Conservation (phyloP, 441 rosid species). For the Manihot esculenta region DNA sequence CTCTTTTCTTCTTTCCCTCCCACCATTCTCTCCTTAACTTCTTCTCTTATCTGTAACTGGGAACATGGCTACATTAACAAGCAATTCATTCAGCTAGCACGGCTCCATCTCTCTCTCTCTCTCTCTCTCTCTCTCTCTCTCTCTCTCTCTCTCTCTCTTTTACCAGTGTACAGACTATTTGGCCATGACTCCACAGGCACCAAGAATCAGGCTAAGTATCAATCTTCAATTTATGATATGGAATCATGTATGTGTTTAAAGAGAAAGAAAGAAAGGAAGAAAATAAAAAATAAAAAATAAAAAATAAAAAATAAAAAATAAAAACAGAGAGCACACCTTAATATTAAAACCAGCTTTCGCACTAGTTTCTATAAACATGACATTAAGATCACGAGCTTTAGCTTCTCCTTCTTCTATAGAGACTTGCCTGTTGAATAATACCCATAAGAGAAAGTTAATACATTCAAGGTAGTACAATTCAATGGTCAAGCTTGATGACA, state of each 20-base stretch:
- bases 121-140: not conserved
- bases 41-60: too few relatives aligned
- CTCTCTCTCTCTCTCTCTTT: not conserved
- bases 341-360: conserved; percentile 66
- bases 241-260: not conserved
- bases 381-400: conserved; percentile 53
- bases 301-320: too few relatives aligned
- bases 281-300: too few relatives aligned
- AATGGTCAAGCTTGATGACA: too few relatives aligned
- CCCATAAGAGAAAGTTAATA: not conserved
- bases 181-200: not conserved
- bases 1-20: too few relatives aligned
- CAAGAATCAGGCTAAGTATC: not conserved
- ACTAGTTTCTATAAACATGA: conserved; percentile 67
- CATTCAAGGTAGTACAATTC: not conserved
- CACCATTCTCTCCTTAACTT: too few relatives aligned
- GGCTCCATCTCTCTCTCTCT: not conserved
- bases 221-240: not conserved
- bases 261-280: not conserved
- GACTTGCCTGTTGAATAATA: conserved; percentile 46
- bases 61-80: too few relatives aligned
- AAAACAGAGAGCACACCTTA: conserved; percentile 39
- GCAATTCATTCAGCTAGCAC: too few relatives aligned
- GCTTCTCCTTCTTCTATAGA: conserved; percentile 67
- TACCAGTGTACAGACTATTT: not conserved